Evolutionary conservation across 139 green algal species (phyloP).

Genomic region (Chlorella vulgaris): DNA sequence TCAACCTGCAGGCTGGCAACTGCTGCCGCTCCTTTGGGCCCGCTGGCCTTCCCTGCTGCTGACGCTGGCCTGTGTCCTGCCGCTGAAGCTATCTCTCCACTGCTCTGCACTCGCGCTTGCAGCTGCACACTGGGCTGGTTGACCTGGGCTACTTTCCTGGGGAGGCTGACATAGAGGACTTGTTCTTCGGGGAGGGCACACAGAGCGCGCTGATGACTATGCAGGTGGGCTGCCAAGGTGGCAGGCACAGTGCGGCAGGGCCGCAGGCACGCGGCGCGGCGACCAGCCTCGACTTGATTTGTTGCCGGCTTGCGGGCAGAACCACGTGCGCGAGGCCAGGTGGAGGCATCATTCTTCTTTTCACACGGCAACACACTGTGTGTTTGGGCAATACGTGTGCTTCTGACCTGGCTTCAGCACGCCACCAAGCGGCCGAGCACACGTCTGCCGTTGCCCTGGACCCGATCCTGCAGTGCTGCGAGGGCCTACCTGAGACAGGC

Average conservation of each 20-base stretch:
- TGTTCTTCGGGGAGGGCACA: conserved; percentile 56
- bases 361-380: too few relatives aligned
- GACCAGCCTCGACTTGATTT: too few relatives aligned
- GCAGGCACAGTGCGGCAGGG: too few relatives aligned
- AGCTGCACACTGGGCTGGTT: conserved; percentile 60
- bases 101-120: not conserved
- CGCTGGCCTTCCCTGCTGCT: not conserved
- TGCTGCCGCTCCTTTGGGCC: not conserved
- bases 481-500: conserved; percentile 70
- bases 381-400: too few relatives aligned
- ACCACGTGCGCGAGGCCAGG: not conserved
- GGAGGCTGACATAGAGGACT: conserved; percentile 74
- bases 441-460: not conserved
- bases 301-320: too few relatives aligned
- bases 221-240: conserved; percentile 30
- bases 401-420: too few relatives aligned
- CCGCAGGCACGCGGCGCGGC: too few relatives aligned
- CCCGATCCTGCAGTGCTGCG: conserved; percentile 54
- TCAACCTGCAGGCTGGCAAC: not conserved
- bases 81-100: not conserved
- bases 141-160: conserved; percentile 66
- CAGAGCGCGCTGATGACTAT: conserved; percentile 53
- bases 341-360: too few relatives aligned
- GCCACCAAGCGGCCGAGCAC: too few relatives aligned
- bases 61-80: not conserved